Evolutionary conservation across 2,329 filamentous ascomycete genomes (phyloP), one percentile per base, ranked within the genome.

Genomic region (Clarireedia homoeocarpa): DNA sequence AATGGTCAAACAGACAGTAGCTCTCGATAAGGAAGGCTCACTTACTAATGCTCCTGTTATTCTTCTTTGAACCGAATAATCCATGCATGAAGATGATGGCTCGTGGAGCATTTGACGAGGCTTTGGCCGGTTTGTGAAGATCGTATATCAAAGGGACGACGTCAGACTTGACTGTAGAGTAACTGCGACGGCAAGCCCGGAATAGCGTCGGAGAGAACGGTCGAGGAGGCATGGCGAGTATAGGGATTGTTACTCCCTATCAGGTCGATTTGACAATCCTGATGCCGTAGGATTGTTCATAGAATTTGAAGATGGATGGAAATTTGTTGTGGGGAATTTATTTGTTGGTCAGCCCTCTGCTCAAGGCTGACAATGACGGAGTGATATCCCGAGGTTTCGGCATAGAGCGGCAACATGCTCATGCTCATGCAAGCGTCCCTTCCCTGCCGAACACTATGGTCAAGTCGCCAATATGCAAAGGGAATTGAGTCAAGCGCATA

Each of bases 41-140:
- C 92, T 91, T 95, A 86, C 91, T 95, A 61, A 97, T 94, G 67
- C 81, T 89, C 71, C 91, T 79, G 70, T 96, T 96, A 70, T 97
- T 97, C 75, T 89, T 91, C 75, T 95, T 96, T 39, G 89, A 96
- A 20, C 92, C 92, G 67, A 97, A 96, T 10, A 97, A 77, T 1
- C 94, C 92, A 70, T 97, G 92, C 67, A 97, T 82, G 63, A 97
- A 88, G 59, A 97, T 73, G 61, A 97, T 89, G 2, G 91, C 88
- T 40, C 74, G 66, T 59, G 73, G 71, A 57, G 71, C 68, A 66
- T 76, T 70, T 54, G 71, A 67, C 26, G 72, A 70, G 2, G 71
- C 69, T 50, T 75, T 76, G 1, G 73, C 65, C n/a, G 86, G 83
- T 65, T 80, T 74, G 67, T 90, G 83, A 45, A 88, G 74, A 65